A percentile compares a stretch with the other conserved stretches of the same genome.
Evolutionary conservation across 1,284 basidiomycete species (phyloP).

Genomic region (Wallemia ichthyophaga): DNA sequence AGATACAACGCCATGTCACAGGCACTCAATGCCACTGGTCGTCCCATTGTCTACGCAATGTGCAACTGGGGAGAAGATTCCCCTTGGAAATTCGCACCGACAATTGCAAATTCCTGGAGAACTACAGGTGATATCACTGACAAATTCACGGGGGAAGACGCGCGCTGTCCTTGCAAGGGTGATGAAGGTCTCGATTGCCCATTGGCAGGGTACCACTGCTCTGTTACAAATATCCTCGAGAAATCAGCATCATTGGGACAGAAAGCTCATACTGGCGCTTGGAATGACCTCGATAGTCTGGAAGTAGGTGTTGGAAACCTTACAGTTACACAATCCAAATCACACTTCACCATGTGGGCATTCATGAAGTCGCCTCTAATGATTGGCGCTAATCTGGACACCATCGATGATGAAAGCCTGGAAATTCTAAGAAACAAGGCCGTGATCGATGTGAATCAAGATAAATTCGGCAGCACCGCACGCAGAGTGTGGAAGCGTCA

Average conservation of each 20-base stretch:
- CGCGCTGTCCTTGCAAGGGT: slow-evolving; percentile 17
- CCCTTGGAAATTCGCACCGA: slow-evolving; percentile 20
- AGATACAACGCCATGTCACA: slow-evolving; percentile 24
- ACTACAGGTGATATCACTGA: slow-evolving; percentile 16
- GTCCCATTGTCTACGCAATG: slow-evolving; percentile 24
- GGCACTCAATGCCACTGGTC: slow-evolving; percentile 19
- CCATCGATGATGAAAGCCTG: not conserved
- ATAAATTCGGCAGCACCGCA: slow-evolving; percentile 9
- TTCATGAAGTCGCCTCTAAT: slow-evolving; percentile 12
- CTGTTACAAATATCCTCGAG: slow-evolving; percentile 8
- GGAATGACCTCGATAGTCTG: slow-evolving; percentile 10
- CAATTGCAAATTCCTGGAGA: slow-evolving; percentile 21
- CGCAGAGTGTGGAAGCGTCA: slow-evolving; percentile 7
- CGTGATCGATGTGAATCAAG: slow-evolving; percentile 10
- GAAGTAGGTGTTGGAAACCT: slow-evolving; percentile 8
- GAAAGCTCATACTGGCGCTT: slow-evolving; percentile 6
- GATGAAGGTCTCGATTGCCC: slow-evolving; percentile 1
- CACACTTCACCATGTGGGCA: slow-evolving; percentile 12
- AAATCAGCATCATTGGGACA: slow-evolving; percentile 8
- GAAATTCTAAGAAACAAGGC: slow-evolving; percentile 11
- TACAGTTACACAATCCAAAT: slow-evolving; percentile 3
- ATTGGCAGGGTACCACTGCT: slow-evolving; percentile 7
- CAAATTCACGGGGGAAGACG: slow-evolving; percentile 17
- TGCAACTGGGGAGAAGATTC: slow-evolving; percentile 25
- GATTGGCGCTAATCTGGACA: slow-evolving; percentile 11